These are phyloP conservation scores for Plantago lanceolata DNA, from an alignment of 305 asterid species.

Conservation along the genomic window DNA sequence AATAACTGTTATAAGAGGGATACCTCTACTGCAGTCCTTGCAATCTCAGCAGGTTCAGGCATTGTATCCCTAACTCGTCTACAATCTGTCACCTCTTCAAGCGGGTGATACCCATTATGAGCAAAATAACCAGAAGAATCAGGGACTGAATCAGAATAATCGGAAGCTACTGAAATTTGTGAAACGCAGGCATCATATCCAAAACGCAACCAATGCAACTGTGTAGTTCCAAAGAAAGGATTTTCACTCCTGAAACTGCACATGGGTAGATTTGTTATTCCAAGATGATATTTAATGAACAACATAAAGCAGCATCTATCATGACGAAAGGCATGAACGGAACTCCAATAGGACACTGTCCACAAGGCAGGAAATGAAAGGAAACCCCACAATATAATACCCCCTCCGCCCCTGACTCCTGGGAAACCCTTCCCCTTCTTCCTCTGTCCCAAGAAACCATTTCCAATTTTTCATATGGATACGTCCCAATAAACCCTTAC, in stretches of 20 bases:
- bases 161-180: conserved; percentile 73
- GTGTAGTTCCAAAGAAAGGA: conserved; percentile 48
- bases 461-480: no score
- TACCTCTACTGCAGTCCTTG: conserved; percentile 80
- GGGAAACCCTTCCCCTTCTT: no score
- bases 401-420: no score
- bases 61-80: conserved; percentile 42
- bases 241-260: conserved; percentile 53
- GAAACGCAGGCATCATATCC: conserved; percentile 41
- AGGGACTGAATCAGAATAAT: conserved; percentile 74
- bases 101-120: conserved; percentile 64
- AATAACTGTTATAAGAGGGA: conserved; percentile 15
- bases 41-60: conserved; percentile 66
- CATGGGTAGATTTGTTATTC: conserved; percentile 7
- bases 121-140: conserved; percentile 53
- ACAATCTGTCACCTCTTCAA: conserved; percentile 59
- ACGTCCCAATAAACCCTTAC: no score
- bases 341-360: conserved; percentile 8
- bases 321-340: conserved; percentile 7
- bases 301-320: conserved; percentile 18
- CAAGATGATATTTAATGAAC: conserved; percentile 13
- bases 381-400: background rate
- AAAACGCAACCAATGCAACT: conserved; percentile 36
- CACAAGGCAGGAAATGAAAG: conserved; percentile 8
- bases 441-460: no score